Evolutionary conservation across 345 rosid species (phyloP).

Genomic region (Salix brachista): DNA sequence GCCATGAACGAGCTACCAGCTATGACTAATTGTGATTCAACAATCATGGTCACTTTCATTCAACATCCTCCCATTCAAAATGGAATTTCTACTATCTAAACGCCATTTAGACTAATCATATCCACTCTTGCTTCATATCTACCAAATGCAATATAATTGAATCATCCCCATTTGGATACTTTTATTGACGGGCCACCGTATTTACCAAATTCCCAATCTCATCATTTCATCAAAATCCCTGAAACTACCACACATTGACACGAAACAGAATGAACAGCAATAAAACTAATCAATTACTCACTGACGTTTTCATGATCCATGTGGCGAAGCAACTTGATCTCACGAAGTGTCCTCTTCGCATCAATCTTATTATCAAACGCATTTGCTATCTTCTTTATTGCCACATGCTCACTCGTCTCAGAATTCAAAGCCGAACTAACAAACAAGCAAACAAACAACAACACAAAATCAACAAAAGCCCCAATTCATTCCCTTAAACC

Average conservation of each 20-base stretch:
- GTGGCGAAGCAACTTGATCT: slow-evolving; percentile 94
- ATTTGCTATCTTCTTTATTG: slow-evolving; percentile 80
- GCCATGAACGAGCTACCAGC: neutral
- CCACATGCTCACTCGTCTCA: slow-evolving; percentile 75
- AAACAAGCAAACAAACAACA: neutral
- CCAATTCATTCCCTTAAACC: neutral
- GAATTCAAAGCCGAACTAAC: slow-evolving; percentile 64
- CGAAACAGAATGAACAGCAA: neutral
- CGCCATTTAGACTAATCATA: neutral
- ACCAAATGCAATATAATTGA: neutral
- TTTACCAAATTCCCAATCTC: neutral
- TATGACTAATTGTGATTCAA: neutral
- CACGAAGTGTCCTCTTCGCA: slow-evolving; percentile 94
- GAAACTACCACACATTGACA: neutral
- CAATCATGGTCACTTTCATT: too few species aligned
- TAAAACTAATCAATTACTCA: slow-evolving; percentile 32
- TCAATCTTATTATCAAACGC: slow-evolving; percentile 74
- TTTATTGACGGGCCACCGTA: neutral
- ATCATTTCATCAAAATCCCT: neutral
- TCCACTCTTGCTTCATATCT: neutral
- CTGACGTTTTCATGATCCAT: slow-evolving; percentile 93
- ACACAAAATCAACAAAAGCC: neutral
- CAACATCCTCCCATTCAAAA: neutral
- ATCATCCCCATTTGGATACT: neutral
- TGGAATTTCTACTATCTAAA: neutral